Evolutionary conservation across 345 rosid species (phyloP).

Genomic region (Fremontodendron californicum): DNA sequence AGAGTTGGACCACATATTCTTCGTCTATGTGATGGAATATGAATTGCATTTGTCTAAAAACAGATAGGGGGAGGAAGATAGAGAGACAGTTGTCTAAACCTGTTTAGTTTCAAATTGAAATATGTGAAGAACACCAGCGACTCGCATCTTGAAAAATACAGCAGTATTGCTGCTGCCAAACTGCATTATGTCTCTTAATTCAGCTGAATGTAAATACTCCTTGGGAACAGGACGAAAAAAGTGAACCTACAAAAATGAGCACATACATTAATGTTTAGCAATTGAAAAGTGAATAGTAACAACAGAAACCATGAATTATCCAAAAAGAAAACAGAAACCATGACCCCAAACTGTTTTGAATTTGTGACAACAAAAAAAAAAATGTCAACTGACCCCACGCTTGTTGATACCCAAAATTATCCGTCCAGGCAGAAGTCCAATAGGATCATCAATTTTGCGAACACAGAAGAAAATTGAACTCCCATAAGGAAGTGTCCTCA

Average conservation of each 20-base stretch:
- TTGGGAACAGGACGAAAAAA: conserved; percentile 98
- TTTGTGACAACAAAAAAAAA: not conserved
- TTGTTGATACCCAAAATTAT: conserved; percentile 91
- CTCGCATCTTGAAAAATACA: conserved; percentile 97
- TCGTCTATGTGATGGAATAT: not conserved
- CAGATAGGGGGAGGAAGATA: not conserved
- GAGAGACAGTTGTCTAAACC: conserved; percentile 33
- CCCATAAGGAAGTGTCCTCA: conserved; percentile 85
- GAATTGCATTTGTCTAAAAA: not conserved
- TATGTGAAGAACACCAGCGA: conserved; percentile 96
- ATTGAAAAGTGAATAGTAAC: not conserved
- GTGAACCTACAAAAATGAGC: conserved; percentile 56
- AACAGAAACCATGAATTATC: not conserved
- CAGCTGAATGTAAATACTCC: conserved; percentile 93
- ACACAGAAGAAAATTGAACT: conserved; percentile 90
- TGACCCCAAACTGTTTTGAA: not conserved
- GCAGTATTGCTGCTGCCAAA: conserved; percentile 99
- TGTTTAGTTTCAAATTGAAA: conserved; percentile 98
- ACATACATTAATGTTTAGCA: conserved; percentile 15
- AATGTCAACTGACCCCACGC: conserved; percentile 74
- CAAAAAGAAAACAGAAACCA: not conserved
- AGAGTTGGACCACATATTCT: not conserved
- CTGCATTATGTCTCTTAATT: conserved; percentile 96
- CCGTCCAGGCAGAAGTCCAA: conserved; percentile 91
- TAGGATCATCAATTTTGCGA: conserved; percentile 97